Conservation (phyloP, 2,329 filamentous ascomycete genomes). For the Claviceps maximensis region DNA sequence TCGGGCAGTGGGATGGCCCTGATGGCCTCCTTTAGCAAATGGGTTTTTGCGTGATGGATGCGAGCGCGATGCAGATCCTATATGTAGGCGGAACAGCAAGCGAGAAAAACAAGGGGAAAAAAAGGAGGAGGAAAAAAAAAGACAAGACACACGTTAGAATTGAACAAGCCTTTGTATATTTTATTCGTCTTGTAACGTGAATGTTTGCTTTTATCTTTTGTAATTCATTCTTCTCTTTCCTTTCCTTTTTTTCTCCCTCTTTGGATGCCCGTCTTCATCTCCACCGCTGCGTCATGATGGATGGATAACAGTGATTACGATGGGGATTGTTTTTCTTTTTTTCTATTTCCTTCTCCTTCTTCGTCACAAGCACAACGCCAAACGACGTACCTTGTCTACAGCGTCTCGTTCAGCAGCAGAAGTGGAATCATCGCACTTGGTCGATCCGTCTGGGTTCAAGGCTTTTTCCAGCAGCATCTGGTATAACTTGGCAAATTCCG, state of each 20-base stretch:
- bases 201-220: background rate
- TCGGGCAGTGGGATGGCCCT: conserved; percentile 26
- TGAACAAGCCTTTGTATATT: background rate
- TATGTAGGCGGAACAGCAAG: background rate
- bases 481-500: conserved; percentile 47
- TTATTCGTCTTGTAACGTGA: background rate
- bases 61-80: conserved; percentile 39
- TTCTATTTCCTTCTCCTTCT: too few species aligned
- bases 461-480: conserved; percentile 37
- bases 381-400: conserved; percentile 31
- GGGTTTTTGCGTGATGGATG: conserved; percentile 32
- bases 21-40: conserved; percentile 39
- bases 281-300: background rate
- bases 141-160: background rate
- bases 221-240: background rate
- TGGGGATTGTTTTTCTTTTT: too few species aligned
- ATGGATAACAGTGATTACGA: too few species aligned
- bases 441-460: conserved; percentile 45
- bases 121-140: background rate
- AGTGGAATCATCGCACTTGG: conserved; percentile 35
- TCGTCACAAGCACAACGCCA: background rate
- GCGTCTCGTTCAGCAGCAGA: conserved; percentile 35
- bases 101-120: background rate
- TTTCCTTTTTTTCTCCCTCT: background rate
- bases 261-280: too few species aligned